phyloP scores from a whole-genome alignment of 2,329 filamentous ascomycete genomes.

The Exophiala aquamarina region DNA sequence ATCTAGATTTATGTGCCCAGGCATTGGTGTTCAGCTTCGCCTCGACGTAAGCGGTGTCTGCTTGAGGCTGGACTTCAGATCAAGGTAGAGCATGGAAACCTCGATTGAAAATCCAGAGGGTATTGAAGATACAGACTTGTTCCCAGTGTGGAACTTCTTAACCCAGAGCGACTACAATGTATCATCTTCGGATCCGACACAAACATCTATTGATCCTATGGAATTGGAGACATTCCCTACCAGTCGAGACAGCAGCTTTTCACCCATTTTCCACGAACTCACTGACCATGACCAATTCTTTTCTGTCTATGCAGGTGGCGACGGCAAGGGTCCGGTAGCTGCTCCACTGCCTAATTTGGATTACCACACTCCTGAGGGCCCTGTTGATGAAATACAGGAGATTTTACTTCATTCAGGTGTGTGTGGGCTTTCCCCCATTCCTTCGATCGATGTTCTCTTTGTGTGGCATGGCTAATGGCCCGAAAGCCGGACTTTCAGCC shows the following conservation, averaged over 20 bases:
- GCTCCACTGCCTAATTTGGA: too few species aligned
- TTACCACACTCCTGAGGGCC: neutral
- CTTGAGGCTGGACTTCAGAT: too few species aligned
- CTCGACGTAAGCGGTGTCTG: too few species aligned
- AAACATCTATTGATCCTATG: constrained; percentile 1
- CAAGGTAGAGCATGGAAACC: too few species aligned
- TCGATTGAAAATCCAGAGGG: too few species aligned
- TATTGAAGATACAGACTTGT: too few species aligned
- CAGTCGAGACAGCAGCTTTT: neutral
- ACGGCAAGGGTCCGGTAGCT: neutral
- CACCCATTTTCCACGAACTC: neutral
- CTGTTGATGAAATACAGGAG: neutral
- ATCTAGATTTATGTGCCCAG: too few species aligned
- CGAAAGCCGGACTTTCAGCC: neutral
- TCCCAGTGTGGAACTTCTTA: too few species aligned
- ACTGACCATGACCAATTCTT: constrained; percentile 1
- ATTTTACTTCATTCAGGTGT: neutral
- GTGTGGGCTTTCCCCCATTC: neutral
- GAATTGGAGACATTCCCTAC: neutral
- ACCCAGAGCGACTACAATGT: too few species aligned
- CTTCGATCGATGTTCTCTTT: neutral
- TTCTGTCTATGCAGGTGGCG: neutral
- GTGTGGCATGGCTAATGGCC: neutral
- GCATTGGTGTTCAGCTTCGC: too few species aligned
- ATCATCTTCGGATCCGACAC: neutral